Evolutionary conservation across 2,329 filamentous ascomycete species (phyloP).

Genomic region (Epichloe coenophiala): DNA sequence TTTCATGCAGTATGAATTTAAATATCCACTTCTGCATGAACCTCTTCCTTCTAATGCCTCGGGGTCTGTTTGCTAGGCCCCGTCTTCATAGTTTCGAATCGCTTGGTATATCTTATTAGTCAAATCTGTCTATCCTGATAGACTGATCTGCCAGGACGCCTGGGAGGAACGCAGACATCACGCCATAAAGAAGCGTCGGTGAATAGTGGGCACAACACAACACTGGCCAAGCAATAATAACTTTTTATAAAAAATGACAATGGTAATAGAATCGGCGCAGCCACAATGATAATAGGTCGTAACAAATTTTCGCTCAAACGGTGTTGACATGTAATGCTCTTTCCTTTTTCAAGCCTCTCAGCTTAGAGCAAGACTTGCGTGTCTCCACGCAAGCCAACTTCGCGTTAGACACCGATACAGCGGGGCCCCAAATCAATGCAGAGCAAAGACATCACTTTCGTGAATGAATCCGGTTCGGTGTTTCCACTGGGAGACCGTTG

Average conservation of each 20-base stretch:
- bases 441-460: background rate
- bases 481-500: background rate
- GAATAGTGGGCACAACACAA: constrained; percentile 1
- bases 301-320: constrained; percentile 2
- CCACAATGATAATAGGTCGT: constrained; percentile 1
- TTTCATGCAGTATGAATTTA: background rate
- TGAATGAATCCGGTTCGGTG: background rate
- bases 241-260: constrained; percentile 5
- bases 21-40: background rate
- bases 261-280: constrained; percentile 2
- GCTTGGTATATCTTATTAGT: background rate
- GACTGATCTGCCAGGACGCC: background rate
- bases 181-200: background rate
- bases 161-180: constrained; percentile 2
- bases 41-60: background rate
- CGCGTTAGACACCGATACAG: background rate
- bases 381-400: background rate
- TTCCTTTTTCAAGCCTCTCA: background rate
- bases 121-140: background rate
- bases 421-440: background rate
- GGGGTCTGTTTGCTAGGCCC: background rate
- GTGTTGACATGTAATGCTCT: background rate
- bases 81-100: background rate
- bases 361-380: constrained; percentile 1
- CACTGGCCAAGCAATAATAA: constrained; percentile 5